These are phyloP conservation scores for Botrytis elliptica DNA, from an alignment of 2,329 filamentous ascomycete species.

Conservation along the genomic window DNA sequence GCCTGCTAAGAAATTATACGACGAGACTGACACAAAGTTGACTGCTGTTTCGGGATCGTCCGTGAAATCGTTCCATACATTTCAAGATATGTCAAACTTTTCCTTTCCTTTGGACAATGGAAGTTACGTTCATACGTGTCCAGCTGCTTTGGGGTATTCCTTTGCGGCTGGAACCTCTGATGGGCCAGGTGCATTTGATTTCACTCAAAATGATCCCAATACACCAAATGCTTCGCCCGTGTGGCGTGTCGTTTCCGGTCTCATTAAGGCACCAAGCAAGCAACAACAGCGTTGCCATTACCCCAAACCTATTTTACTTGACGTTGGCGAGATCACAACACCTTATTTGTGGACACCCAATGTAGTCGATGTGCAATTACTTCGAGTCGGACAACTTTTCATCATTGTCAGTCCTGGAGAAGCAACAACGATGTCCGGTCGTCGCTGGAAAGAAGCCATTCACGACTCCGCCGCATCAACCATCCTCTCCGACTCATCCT, in stretches of 20 bases:
- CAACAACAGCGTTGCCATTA: constrained; percentile 74
- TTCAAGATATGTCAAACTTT: constrained; percentile 76
- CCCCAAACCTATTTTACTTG: constrained; percentile 81
- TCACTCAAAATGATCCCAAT: constrained; percentile 80
- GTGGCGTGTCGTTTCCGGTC: constrained; percentile 72
- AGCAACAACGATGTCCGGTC: constrained; percentile 87
- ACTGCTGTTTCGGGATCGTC: constrained; percentile 57
- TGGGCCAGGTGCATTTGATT: constrained; percentile 88
- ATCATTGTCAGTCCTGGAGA: constrained; percentile 85
- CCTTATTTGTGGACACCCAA: constrained; percentile 92
- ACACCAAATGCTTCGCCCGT: constrained; percentile 64
- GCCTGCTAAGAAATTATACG: constrained; percentile 60
- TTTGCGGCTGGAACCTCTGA: constrained; percentile 93
- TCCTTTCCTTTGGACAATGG: constrained; percentile 73
- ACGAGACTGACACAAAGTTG: constrained; percentile 47
- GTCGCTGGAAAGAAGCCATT: constrained; percentile 78
- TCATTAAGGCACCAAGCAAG: constrained; percentile 68
- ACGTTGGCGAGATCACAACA: constrained; percentile 74
- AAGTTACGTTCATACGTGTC: constrained; percentile 69
- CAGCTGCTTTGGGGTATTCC: constrained; percentile 84
- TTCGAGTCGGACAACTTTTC: constrained; percentile 80
- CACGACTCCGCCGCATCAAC: constrained; percentile 50
- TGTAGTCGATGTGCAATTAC: constrained; percentile 81
- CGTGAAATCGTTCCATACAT: constrained; percentile 82
- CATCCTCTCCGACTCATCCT: constrained; percentile 33